phyloP scores from a whole-genome alignment of 306 rosid species.

The Quercus engelmannii region DNA sequence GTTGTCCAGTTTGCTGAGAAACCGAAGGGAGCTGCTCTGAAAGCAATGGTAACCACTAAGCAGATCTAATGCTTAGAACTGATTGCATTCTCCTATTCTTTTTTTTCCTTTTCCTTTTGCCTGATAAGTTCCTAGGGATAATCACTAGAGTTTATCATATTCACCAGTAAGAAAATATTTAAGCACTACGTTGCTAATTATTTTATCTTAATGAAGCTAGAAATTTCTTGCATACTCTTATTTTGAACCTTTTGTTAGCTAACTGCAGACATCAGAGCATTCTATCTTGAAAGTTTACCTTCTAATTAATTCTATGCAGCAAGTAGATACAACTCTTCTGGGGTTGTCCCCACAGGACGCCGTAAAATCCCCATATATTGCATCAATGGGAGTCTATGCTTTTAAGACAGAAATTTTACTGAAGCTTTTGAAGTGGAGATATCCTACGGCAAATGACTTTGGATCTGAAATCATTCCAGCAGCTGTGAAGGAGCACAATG shows the following conservation, averaged over 20 bases:
- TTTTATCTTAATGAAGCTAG: background rate
- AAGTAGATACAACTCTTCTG: constrained; percentile 61
- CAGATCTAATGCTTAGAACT: background rate
- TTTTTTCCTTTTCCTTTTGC: background rate
- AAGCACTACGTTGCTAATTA: constrained; percentile 1
- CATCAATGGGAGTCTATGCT: constrained; percentile 90
- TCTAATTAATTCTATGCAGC: constrained; percentile 47
- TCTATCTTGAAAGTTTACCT: background rate
- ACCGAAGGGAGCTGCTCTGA: constrained; percentile 66
- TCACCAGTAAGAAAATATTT: background rate
- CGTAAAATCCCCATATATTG: constrained; percentile 61
- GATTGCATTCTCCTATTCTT: background rate
- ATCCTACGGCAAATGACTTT: constrained; percentile 83
- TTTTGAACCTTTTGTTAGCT: background rate
- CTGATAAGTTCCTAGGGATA: background rate
- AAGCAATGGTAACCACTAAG: constrained; percentile 63
- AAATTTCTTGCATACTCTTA: background rate
- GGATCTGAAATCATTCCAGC: constrained; percentile 98
- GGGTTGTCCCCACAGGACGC: constrained; percentile 73
- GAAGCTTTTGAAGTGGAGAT: constrained; percentile 78
- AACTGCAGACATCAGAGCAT: background rate
- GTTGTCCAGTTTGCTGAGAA: constrained; percentile 69
- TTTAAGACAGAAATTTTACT: constrained; percentile 76
- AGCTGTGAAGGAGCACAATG: constrained; percentile 64
- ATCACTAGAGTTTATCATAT: background rate